A percentile compares a stretch with the other conserved stretches of the same genome.
Conservation (phyloP, 2,329 filamentous ascomycete species). For the Exophiala xenobiotica region DNA sequence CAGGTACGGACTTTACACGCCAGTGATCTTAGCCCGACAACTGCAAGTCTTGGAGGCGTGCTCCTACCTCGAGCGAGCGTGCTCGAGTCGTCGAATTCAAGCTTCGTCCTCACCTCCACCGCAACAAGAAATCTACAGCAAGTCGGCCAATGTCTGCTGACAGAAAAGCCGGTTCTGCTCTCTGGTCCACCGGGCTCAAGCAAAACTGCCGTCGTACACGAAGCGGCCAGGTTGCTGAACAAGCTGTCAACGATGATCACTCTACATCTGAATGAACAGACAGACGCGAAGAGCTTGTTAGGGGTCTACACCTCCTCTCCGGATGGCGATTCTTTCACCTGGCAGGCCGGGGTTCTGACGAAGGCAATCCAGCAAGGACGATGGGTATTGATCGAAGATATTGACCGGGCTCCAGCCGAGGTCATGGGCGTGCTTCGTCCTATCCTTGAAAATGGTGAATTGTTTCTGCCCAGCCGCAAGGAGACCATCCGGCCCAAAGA, state of each 20-base stretch:
- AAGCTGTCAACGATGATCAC: conserved; percentile 84
- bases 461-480: conserved; percentile 84
- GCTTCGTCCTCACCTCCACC: conserved; percentile 69
- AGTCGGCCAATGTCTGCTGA: conserved; percentile 67
- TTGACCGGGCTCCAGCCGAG: conserved; percentile 91
- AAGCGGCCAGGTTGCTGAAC: conserved; percentile 76
- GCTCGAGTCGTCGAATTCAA: conserved; percentile 47
- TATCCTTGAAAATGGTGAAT: conserved; percentile 85
- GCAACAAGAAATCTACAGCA: conserved; percentile 69
- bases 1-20: conserved; percentile 32
- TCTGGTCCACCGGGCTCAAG: conserved; percentile 82
- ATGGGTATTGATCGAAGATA: conserved; percentile 96
- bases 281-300: conserved; percentile 92
- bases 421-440: conserved; percentile 91
- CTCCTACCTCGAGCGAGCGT: conserved; percentile 65
- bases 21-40: conserved; percentile 55
- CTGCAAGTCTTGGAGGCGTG: conserved; percentile 64
- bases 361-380: conserved; percentile 90
- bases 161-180: conserved; percentile 71
- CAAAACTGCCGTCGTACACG: conserved; percentile 82
- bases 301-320: conserved; percentile 90
- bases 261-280: conserved; percentile 95
- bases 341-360: conserved; percentile 88
- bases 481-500: conserved; percentile 79
- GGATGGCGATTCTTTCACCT: conserved; percentile 84